These are phyloP conservation scores for Nigrospora osmanthi DNA, from an alignment of 2,329 filamentous ascomycete species.

Conservation along the genomic window DNA sequence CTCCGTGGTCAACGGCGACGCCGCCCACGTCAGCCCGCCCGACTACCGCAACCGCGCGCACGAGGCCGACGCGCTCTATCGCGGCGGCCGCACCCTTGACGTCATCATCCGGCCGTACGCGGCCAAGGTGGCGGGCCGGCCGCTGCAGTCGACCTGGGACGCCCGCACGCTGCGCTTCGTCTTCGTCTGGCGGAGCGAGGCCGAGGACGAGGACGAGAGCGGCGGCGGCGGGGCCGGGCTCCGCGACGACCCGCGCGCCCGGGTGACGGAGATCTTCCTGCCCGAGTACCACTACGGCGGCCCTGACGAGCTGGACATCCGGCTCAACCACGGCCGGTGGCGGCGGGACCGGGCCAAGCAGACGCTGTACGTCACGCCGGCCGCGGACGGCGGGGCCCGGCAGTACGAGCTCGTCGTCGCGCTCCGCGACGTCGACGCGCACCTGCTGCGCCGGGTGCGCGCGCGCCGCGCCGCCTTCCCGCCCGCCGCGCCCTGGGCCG, in stretches of 20 bases:
- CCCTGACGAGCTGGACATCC: conserved; percentile 17
- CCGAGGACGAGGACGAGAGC: too few relatives aligned
- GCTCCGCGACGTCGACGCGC: conserved; percentile 14
- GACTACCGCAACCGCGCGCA: conserved; percentile 25
- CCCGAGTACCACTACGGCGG: conserved; percentile 28
- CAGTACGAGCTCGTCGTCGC: conserved; percentile 14
- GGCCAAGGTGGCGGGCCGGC: conserved; percentile 28
- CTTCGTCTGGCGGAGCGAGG: conserved; percentile 20
- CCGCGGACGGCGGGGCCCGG: background rate
- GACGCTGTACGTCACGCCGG: conserved; percentile 18
- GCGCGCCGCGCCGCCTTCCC: conserved; percentile 4
- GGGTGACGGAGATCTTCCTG: conserved; percentile 29
- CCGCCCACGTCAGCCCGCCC: conserved; percentile 13
- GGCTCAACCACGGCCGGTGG: conserved; percentile 19
- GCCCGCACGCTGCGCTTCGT: conserved; percentile 24
- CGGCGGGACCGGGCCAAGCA: conserved; percentile 17
- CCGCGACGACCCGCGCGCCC: conserved; percentile 9
- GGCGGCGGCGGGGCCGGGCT: conserved; percentile 4
- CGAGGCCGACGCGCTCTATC: conserved; percentile 26
- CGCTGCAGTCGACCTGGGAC: conserved; percentile 25
- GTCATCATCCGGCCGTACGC: conserved; percentile 32
- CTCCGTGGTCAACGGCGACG: conserved; percentile 29
- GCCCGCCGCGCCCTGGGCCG: background rate
- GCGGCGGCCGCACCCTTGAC: conserved; percentile 27
- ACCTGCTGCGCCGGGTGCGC: conserved; percentile 7